Conservation (phyloP, 2,329 filamentous ascomycete species). For the Hymenoscyphus albidus region DNA sequence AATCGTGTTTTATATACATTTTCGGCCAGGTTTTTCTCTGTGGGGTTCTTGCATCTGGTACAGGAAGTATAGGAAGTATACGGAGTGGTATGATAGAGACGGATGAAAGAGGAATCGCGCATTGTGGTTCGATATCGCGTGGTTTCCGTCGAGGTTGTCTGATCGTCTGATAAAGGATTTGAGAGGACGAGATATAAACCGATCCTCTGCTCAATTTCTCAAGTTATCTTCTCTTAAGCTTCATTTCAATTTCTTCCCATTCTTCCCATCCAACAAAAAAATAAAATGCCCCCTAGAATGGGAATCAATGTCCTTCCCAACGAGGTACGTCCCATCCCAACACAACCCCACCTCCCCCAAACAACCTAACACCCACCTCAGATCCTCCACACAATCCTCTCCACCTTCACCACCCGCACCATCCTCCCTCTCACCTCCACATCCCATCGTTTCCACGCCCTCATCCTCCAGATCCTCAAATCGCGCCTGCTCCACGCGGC, state of each 20-base stretch:
- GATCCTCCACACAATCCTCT: slow-evolving; percentile 50
- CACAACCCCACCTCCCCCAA: background rate
- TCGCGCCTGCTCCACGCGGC: slow-evolving; percentile 58
- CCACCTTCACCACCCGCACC: slow-evolving; percentile 44
- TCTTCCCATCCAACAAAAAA: background rate
- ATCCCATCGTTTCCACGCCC: slow-evolving; percentile 59
- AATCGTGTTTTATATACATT: background rate
- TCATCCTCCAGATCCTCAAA: slow-evolving; percentile 61
- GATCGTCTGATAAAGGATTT: background rate
- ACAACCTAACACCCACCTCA: slow-evolving; percentile 26
- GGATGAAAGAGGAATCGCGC: background rate
- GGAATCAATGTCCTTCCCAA: slow-evolving; percentile 25
- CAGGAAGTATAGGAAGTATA: background rate
- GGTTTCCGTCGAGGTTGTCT: background rate
- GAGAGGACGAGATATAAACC: background rate
- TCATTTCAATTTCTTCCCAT: background rate
- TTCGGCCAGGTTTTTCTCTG: background rate
- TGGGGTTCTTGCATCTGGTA: background rate
- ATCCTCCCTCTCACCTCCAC: slow-evolving; percentile 55
- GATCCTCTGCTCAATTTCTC: background rate
- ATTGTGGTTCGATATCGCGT: background rate
- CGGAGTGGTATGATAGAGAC: background rate
- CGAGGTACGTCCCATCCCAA: slow-evolving; percentile 20
- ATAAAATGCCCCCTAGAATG: background rate
- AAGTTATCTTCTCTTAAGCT: background rate